phyloP scores from a whole-genome alignment of 2,329 filamentous ascomycete genomes.

The Coleophoma eucalyptorum region DNA sequence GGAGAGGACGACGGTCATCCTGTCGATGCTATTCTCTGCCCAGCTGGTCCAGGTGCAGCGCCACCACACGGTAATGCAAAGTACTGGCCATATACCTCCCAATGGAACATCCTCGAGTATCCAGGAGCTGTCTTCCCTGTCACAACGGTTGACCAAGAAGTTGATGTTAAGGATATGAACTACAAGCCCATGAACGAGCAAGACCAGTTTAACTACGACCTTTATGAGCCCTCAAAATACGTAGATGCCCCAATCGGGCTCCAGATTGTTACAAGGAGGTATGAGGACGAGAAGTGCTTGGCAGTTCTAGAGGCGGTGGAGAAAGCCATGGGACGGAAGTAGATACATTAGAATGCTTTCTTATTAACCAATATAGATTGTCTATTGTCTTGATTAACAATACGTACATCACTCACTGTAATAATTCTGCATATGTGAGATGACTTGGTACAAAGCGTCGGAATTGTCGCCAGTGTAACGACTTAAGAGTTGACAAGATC shows the following conservation, averaged over 20 bases:
- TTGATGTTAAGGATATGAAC: conserved; percentile 10
- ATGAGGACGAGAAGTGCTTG: conserved; percentile 11
- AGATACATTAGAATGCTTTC: not conserved
- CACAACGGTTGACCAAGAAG: conserved; percentile 17
- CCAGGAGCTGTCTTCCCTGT: conserved; percentile 56
- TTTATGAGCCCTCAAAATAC: conserved; percentile 26
- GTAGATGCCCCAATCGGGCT: conserved; percentile 30
- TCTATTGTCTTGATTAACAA: too few species aligned
- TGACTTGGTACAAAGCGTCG: too few species aligned
- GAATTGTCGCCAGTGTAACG: too few species aligned
- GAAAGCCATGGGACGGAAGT: conserved; percentile 9
- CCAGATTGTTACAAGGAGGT: conserved; percentile 26
- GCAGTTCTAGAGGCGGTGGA: conserved; percentile 7
- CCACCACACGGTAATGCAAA: conserved; percentile 41
- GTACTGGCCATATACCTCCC: conserved; percentile 59
- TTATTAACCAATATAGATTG: too few species aligned
- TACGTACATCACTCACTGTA: too few species aligned
- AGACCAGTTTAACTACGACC: conserved; percentile 11
- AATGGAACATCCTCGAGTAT: conserved; percentile 67
- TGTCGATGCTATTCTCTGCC: conserved; percentile 44
- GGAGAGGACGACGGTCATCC: conserved; percentile 2
- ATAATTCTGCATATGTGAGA: too few species aligned
- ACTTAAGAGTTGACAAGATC: too few species aligned
- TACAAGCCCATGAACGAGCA: conserved; percentile 24
- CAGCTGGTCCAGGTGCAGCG: conserved; percentile 48